These are phyloP conservation scores for Setaria viridis DNA, from an alignment of 202 grass and related monocot species.

Conservation along the genomic window DNA sequence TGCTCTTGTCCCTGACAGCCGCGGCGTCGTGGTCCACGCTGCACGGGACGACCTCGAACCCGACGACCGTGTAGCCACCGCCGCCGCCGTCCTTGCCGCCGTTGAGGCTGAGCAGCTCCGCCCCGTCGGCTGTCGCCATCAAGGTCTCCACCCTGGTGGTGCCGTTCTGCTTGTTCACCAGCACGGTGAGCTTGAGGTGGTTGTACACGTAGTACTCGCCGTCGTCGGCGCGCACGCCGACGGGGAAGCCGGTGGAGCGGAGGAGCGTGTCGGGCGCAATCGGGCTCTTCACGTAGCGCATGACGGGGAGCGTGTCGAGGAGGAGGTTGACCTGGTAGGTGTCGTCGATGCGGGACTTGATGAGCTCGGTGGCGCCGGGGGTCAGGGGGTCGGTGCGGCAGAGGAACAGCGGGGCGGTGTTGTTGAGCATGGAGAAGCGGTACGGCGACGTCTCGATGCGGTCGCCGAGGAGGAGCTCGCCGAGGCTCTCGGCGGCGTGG, in stretches of 20 bases:
- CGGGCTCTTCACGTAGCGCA: constrained; percentile 37
- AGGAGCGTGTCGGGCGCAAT: not conserved
- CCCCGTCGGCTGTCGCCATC: constrained; percentile 46
- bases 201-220: constrained; percentile 65
- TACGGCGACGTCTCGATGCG: constrained; percentile 65
- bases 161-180: constrained; percentile 47
- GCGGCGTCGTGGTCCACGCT: constrained; percentile 50
- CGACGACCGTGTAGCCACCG: constrained; percentile 51
- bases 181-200: constrained; percentile 54
- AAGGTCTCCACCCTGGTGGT: constrained; percentile 39
- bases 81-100: not conserved
- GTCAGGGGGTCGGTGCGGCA: constrained; percentile 44
- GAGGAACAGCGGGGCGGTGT: constrained; percentile 43
- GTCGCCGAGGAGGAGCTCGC: constrained; percentile 69
- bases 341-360: constrained; percentile 59
- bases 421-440: constrained; percentile 57
- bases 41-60: constrained; percentile 66
- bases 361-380: constrained; percentile 31
- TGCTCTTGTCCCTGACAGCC: constrained; percentile 12
- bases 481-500: constrained; percentile 53
- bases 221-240: constrained; percentile 47
- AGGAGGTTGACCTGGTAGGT: constrained; percentile 64
- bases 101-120: constrained; percentile 39
- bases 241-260: constrained; percentile 47
- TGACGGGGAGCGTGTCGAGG: constrained; percentile 66